These are phyloP conservation scores for Psidium friedrichsthalianum DNA, from an alignment of 345 rosid genomes.

Conservation along the genomic window DNA sequence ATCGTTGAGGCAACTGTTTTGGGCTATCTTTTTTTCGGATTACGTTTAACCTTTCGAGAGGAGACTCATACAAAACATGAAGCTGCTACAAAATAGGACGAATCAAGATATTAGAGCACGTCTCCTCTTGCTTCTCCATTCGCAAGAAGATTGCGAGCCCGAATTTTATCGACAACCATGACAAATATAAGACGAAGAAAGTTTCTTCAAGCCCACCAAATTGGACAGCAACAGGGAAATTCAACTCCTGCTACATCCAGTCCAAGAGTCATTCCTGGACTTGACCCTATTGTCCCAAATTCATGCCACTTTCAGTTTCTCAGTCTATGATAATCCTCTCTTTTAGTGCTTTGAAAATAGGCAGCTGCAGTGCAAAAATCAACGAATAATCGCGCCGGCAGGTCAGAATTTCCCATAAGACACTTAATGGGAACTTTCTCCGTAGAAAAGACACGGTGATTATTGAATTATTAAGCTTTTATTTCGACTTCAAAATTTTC, in stretches of 20 bases:
- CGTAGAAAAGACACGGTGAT: neutral
- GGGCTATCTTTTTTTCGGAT: rapidly evolving
- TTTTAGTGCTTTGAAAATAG: neutral
- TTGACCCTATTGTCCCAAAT: neutral
- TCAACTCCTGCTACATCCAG: neutral
- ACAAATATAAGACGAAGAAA: neutral
- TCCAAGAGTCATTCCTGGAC: neutral
- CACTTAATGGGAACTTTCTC: no score
- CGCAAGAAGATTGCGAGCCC: neutral
- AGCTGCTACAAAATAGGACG: neutral
- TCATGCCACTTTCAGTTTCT: neutral
- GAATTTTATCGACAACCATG: neutral
- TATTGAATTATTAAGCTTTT: neutral
- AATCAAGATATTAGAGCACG: neutral
- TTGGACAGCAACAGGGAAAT: neutral
- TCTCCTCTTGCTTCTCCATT: neutral
- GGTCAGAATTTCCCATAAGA: neutral
- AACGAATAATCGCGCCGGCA: neutral
- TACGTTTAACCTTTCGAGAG: neutral
- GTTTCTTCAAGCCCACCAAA: neutral
- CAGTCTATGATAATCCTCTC: neutral
- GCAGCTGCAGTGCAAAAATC: neutral
- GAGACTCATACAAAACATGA: neutral
- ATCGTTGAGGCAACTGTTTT: neutral
- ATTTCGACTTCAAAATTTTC: neutral